A percentile compares a stretch with the other conserved stretches of the same genome.
These are phyloP conservation scores for Ophiobolus disseminans DNA, from an alignment of 2,329 filamentous ascomycete species.

Conservation along the genomic window DNA sequence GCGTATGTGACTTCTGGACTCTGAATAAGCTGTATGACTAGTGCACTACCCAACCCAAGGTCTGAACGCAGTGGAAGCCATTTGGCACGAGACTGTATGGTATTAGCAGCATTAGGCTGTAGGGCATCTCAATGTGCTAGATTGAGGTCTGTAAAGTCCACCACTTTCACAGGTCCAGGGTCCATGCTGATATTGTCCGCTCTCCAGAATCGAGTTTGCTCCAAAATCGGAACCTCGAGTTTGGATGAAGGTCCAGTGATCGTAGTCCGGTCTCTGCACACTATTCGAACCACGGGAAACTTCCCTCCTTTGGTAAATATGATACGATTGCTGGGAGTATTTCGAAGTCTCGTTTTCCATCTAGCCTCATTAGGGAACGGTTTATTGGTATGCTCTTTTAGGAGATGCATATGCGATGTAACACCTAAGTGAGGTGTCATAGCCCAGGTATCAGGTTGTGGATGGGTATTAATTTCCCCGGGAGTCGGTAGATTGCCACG, in stretches of 20 bases:
- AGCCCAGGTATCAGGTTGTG: constrained; percentile 1
- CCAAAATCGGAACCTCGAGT: neutral
- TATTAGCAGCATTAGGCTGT: neutral
- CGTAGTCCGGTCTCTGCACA: neutral
- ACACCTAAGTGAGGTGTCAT: neutral
- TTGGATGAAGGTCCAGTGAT: neutral
- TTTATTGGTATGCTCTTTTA: neutral
- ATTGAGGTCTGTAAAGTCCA: neutral
- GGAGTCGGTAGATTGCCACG: neutral
- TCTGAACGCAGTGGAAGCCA: neutral
- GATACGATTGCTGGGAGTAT: neutral
- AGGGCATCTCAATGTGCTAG: neutral
- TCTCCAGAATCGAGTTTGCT: constrained; percentile 2
- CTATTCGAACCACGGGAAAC: neutral
- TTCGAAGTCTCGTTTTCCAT: constrained; percentile 3
- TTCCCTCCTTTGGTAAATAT: neutral
- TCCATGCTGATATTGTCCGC: neutral
- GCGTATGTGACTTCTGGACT: neutral
- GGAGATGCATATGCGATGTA: neutral
- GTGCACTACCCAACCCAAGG: neutral
- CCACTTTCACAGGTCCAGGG: neutral
- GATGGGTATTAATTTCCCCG: neutral
- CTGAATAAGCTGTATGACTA: neutral
- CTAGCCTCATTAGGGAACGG: neutral
- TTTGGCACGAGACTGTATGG: neutral